These are phyloP conservation scores for Trichophyton simii DNA, from an alignment of 2,329 filamentous ascomycete species.

Conservation along the genomic window DNA sequence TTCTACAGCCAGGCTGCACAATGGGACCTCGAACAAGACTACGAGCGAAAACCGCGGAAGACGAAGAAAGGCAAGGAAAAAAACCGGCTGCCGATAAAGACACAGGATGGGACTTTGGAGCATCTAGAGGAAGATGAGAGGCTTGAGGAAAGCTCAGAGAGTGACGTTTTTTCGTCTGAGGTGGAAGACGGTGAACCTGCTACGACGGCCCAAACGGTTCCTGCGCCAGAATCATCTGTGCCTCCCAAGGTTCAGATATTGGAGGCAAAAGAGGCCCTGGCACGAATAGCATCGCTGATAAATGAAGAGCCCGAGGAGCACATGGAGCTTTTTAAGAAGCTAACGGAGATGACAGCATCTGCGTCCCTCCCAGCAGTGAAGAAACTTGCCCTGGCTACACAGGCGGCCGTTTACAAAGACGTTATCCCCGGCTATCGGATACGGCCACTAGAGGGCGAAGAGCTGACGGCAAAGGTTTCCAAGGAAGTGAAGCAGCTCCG, in stretches of 20 bases:
- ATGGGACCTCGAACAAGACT: slow-evolving; percentile 88
- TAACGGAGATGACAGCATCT: slow-evolving; percentile 61
- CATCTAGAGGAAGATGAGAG: slow-evolving; percentile 39
- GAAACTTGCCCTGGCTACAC: slow-evolving; percentile 75
- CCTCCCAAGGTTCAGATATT: slow-evolving; percentile 68
- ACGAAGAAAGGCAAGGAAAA: slow-evolving; percentile 63
- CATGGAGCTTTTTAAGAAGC: slow-evolving; percentile 60
- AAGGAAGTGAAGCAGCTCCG: slow-evolving; percentile 79
- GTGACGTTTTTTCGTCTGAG: slow-evolving; percentile 51
- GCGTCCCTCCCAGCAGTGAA: slow-evolving; percentile 56
- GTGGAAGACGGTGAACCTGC: slow-evolving; percentile 43
- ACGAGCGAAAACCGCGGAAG: slow-evolving; percentile 69
- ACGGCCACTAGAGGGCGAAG: slow-evolving; percentile 63
- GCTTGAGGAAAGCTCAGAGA: slow-evolving; percentile 23
- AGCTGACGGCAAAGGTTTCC: slow-evolving; percentile 65
- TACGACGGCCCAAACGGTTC: slow-evolving; percentile 32
- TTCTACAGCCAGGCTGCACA: slow-evolving; percentile 64
- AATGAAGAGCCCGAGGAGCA: slow-evolving; percentile 94
- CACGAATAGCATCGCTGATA: slow-evolving; percentile 63
- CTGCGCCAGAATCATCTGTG: slow-evolving; percentile 45
- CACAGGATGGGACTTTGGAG: slow-evolving; percentile 60
- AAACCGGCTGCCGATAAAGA: slow-evolving; percentile 75
- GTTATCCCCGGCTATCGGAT: slow-evolving; percentile 95
- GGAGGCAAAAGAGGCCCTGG: slow-evolving; percentile 83
- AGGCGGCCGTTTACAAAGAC: slow-evolving; percentile 86